A percentile compares a stretch with the other conserved stretches of the same genome.
phyloP scores from a whole-genome alignment of 139 green algal species.

The Chlorella sp. region DNA sequence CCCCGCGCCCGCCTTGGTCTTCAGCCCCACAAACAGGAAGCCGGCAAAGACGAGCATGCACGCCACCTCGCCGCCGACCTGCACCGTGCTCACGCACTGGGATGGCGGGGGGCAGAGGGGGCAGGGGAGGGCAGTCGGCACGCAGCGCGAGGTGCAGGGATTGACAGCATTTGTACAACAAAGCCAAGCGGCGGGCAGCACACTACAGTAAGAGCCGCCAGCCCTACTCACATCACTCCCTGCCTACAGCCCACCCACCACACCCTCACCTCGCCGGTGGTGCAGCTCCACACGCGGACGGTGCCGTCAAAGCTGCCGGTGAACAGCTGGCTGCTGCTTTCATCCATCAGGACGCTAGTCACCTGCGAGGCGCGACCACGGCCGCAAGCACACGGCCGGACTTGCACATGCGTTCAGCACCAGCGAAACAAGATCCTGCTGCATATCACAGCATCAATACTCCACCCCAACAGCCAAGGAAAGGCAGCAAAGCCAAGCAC shows the following conservation, averaged over 20 bases:
- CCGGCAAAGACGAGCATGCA: constrained; percentile 68
- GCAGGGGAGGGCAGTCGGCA: not conserved
- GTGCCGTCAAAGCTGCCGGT: constrained; percentile 72
- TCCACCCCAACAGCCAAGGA: too few species aligned
- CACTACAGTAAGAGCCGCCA: not conserved
- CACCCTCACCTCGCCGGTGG: constrained; percentile 60
- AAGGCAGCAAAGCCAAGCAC: too few species aligned
- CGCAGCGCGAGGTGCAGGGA: too few species aligned
- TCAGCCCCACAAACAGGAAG: constrained; percentile 79
- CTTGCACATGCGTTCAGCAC: too few species aligned
- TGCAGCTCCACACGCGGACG: constrained; percentile 70
- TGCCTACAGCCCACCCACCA: too few species aligned
- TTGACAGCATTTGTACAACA: not conserved
- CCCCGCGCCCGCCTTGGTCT: constrained; percentile 35
- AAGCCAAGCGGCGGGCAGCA: not conserved
- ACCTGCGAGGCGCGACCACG: constrained; percentile 19
- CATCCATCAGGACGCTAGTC: constrained; percentile 50
- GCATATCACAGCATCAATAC: too few species aligned
- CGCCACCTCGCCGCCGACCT: constrained; percentile 73
- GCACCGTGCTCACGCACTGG: constrained; percentile 66
- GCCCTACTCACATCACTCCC: not conserved
- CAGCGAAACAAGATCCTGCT: too few species aligned
- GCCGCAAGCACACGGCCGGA: too few species aligned
- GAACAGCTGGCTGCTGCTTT: constrained; percentile 67
- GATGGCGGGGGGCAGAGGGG: not conserved